phyloP scores from a whole-genome alignment of 2,329 filamentous ascomycete genomes.

The Chlorencoelia australis region DNA sequence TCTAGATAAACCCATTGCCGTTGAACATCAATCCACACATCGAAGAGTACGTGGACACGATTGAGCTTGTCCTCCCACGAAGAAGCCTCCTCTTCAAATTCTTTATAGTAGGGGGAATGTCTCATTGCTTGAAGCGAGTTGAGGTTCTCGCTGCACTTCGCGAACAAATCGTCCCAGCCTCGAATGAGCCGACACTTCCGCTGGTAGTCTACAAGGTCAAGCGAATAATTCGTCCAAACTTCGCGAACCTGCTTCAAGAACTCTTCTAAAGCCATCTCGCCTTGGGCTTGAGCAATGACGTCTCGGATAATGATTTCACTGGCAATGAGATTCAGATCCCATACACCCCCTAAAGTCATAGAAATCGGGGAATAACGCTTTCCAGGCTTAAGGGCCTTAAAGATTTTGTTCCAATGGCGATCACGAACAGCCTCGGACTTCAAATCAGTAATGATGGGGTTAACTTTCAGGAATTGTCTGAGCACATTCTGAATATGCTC shows the following conservation, averaged over 20 bases:
- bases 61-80: conserved; percentile 98
- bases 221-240: conserved; percentile 88
- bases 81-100: conserved; percentile 95
- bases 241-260: conserved; percentile 95
- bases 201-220: conserved; percentile 95
- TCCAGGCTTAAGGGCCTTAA: conserved; percentile 85
- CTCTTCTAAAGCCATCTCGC: conserved; percentile 96
- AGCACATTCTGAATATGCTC: conserved; percentile 93
- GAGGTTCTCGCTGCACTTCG: conserved; percentile 95
- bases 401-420: conserved; percentile 95
- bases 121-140: conserved; percentile 98
- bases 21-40: conserved; percentile 99
- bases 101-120: conserved; percentile 98
- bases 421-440: conserved; percentile 96
- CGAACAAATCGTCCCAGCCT: conserved; percentile 96
- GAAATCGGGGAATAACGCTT: conserved; percentile 91
- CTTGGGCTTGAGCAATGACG: conserved; percentile 91
- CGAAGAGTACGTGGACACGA: conserved; percentile 91
- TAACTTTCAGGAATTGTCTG: conserved; percentile 82
- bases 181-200: conserved; percentile 96
- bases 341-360: conserved; percentile 96
- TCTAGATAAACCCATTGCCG: conserved; percentile 99
- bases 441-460: conserved; percentile 75
- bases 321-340: conserved; percentile 85
- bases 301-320: conserved; percentile 83